Evolutionary conservation across 176 grass and related monocot species (phyloP).

Genomic region (Themeda triandra): DNA sequence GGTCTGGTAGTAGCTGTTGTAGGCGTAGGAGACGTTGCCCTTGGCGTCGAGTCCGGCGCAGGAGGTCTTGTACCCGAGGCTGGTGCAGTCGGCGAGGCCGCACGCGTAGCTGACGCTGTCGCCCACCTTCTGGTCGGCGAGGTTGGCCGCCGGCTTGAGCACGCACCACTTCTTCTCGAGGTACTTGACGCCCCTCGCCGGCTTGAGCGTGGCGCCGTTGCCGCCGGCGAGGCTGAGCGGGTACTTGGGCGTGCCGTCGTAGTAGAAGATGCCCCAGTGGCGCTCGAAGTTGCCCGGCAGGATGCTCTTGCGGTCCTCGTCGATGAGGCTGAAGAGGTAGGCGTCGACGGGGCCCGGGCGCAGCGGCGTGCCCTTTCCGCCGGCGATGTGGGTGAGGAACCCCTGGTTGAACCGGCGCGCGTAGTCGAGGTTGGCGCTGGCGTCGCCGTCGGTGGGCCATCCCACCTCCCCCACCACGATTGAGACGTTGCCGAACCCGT

Average conservation of each 20-base stretch:
- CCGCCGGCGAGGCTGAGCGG: conserved; percentile 42
- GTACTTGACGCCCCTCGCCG: conserved; percentile 52
- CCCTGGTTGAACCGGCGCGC: conserved; percentile 78
- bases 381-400: conserved; percentile 44
- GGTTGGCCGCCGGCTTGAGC: conserved; percentile 44
- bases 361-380: conserved; percentile 63
- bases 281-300: conserved; percentile 85
- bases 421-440: conserved; percentile 45
- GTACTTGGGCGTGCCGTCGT: conserved; percentile 78
- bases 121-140: conserved; percentile 47
- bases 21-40: conserved; percentile 79
- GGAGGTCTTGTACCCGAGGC: conserved; percentile 77
- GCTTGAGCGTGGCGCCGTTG: conserved; percentile 10
- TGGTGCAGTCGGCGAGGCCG: conserved; percentile 64
- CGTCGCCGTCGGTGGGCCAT: conserved; percentile 83
- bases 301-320: conserved; percentile 85
- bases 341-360: conserved; percentile 61
- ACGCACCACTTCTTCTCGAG: conserved; percentile 62
- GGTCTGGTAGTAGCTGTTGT: conserved; percentile 75
- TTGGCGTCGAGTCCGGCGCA: conserved; percentile 58
- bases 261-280: conserved; percentile 90
- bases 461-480: conserved; percentile 75
- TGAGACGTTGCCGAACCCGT: conserved; percentile 66
- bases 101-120: conserved; percentile 71
- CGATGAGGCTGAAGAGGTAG: conserved; percentile 87